Conservation (phyloP, 2,329 filamentous ascomycete species). For the Colletotrichum sansevieriae region DNA sequence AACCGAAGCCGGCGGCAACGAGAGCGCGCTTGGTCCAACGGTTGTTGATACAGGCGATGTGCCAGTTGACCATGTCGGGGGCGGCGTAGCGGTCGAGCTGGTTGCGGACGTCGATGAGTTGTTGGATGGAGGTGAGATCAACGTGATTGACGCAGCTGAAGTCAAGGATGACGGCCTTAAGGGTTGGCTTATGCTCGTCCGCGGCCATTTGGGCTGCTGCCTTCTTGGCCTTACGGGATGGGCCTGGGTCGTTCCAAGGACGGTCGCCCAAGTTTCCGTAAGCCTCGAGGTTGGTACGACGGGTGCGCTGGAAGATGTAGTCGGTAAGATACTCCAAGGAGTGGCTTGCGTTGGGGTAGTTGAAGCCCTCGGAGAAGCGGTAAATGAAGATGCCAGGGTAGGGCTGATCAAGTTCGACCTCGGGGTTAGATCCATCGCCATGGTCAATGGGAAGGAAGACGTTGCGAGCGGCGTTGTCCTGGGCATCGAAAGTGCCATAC, state of each 20-base stretch:
- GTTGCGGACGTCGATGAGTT: constrained; percentile 93
- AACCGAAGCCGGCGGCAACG: constrained; percentile 88
- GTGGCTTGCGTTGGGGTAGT: constrained; percentile 93
- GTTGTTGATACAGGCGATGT: constrained; percentile 94
- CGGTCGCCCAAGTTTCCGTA: constrained; percentile 80
- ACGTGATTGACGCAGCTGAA: constrained; percentile 95
- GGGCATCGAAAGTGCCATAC: constrained; percentile 69
- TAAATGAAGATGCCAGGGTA: constrained; percentile 97
- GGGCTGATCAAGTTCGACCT: constrained; percentile 81
- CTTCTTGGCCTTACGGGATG: constrained; percentile 63
- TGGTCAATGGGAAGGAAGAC: constrained; percentile 91
- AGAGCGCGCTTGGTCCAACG: constrained; percentile 95
- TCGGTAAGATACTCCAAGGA: constrained; percentile 84
- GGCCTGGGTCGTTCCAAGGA: constrained; percentile 95
- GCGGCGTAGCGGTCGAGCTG: constrained; percentile 88
- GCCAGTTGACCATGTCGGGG: constrained; percentile 91
- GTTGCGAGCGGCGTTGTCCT: constrained; percentile 70
- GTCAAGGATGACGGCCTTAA: constrained; percentile 93
- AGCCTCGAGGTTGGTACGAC: constrained; percentile 78
- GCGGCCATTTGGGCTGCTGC: constrained; percentile 54
- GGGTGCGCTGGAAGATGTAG: constrained; percentile 78
- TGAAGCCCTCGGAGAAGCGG: constrained; percentile 93
- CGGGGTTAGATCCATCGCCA: constrained; percentile 90
- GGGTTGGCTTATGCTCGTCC: constrained; percentile 70
- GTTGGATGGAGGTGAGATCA: constrained; percentile 92